Evolutionary conservation across 2,329 filamentous ascomycete species (phyloP), one percentile per base, ranked within the genome.

Genomic region (Curvularia verruculosa): DNA sequence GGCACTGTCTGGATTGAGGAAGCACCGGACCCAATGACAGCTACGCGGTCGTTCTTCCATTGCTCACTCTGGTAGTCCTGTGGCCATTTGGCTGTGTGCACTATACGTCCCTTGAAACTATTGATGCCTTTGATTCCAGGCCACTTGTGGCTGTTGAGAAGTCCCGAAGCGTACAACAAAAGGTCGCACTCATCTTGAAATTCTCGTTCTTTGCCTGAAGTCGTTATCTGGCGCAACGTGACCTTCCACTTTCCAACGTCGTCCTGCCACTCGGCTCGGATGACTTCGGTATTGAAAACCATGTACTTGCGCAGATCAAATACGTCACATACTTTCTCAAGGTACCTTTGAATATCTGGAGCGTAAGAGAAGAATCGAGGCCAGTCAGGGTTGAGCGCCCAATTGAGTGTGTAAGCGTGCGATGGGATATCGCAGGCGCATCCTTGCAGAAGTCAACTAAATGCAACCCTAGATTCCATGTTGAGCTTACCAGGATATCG

Each of bases 271-370:
- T 79, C 78, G 19, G 78, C 77, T 3, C 79, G 78, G 0, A 77
- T 68, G 12, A 83, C 77, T 60, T 82, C 75, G 8, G 78, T 81
- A 53, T 81, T 79, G 71, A 84, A 83, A 2, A 69, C 80, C 80
- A 84, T 84, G 67, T 82, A 83, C 58, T 83, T 82, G 41, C 79
- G 75, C 3, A 84, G 71, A 41, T 77, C 80, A 54, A 82, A 83
- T 0, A 75, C 77, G 4, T 82, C 72, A 61, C 78, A 80, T 15
- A 84, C 79, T 59, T 80, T 81, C 53, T 79, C 67, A 0, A 84
- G 74, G 57, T 84, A 84, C 43, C 77, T 74, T 68, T 78, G 79
- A 52, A 83, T 82, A 49, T 82, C 80, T 1, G 75, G 72, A 1
- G 78, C 75, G 60, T 79, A 78, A 8, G 77, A 79, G 64, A 80